phyloP scores from a whole-genome alignment of 2,329 filamentous ascomycete species.

The Verticillium dahliae region DNA sequence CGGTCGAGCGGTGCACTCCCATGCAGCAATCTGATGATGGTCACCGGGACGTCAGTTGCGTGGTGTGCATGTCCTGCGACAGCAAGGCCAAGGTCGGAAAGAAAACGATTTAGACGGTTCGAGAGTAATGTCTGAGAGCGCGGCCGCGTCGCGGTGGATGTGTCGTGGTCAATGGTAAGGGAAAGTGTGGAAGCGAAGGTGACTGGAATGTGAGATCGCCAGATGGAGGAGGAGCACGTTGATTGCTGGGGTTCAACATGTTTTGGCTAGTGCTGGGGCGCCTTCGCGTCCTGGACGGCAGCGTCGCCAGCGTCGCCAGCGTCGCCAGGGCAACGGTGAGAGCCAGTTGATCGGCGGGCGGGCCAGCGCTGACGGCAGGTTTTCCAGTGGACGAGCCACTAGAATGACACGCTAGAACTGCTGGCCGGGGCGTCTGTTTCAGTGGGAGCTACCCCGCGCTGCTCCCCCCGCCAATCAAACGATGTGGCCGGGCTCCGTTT shows the following conservation, averaged over 20 bases:
- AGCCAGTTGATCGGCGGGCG: not conserved
- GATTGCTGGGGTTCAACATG: not conserved
- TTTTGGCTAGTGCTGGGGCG: not conserved
- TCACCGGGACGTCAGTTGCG: not conserved
- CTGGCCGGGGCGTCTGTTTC: not conserved
- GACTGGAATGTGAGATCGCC: constrained; percentile 2
- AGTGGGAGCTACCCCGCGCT: not conserved
- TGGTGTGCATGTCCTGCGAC: constrained; percentile 1
- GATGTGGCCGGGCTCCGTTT: not conserved
- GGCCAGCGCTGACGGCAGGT: not conserved
- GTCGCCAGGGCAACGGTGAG: not conserved
- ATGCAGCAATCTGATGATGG: not conserved
- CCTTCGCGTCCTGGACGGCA: not conserved
- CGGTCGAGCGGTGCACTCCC: constrained; percentile 1
- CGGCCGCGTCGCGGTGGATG: not conserved
- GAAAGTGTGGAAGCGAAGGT: not conserved
- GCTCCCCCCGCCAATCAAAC: not conserved
- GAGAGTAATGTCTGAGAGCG: not conserved
- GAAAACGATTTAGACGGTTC: not conserved
- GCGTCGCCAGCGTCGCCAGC: not conserved
- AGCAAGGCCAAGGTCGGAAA: not conserved
- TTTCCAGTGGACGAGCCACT: not conserved
- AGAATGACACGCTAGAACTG: not conserved
- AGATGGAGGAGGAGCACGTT: constrained; percentile 1
- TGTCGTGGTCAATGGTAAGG: not conserved